Conservation (phyloP, 1,139 yeast species). For the Nakaseomyces nivariensis region DNA sequence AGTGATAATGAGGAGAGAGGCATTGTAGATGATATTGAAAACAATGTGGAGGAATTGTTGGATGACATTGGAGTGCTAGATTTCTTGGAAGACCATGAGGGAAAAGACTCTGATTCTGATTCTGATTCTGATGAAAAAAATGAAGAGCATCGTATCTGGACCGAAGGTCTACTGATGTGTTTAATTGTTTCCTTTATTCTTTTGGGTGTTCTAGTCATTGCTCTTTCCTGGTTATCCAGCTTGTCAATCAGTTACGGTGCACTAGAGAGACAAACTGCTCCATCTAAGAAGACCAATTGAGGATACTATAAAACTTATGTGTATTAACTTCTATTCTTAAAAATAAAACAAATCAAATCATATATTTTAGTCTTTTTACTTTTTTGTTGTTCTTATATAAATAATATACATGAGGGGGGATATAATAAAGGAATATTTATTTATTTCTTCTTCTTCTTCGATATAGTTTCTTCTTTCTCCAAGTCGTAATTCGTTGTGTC, state of each 20-base stretch:
- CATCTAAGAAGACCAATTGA: conserved; percentile 48
- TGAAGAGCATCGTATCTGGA: conserved; percentile 22
- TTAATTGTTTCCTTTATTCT: conserved; percentile 48
- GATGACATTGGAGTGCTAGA: neutral
- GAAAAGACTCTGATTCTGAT: neutral
- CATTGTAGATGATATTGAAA: neutral
- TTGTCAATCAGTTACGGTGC: conserved; percentile 60
- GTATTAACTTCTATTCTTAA: neutral
- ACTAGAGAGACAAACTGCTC: conserved; percentile 56
- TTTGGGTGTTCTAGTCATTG: conserved; percentile 40
- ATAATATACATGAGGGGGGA: neutral
- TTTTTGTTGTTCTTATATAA: neutral
- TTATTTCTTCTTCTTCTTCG: conserved; percentile 1
- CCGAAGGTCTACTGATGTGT: conserved; percentile 54
- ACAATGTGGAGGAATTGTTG: neutral
- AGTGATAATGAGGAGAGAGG: neutral
- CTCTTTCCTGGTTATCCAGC: conserved; percentile 52
- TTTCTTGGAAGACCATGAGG: neutral
- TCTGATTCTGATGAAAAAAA: neutral
- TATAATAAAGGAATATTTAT: too few species aligned
- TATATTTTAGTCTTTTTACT: neutral
- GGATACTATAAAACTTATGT: neutral
- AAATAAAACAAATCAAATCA: neutral
- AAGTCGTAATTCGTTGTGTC: conserved; percentile 38
- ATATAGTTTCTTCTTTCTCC: neutral